These are phyloP conservation scores for Pythium phragmiticola DNA, from an alignment of 352 stramenopile genomes.

Conservation along the genomic window DNA sequence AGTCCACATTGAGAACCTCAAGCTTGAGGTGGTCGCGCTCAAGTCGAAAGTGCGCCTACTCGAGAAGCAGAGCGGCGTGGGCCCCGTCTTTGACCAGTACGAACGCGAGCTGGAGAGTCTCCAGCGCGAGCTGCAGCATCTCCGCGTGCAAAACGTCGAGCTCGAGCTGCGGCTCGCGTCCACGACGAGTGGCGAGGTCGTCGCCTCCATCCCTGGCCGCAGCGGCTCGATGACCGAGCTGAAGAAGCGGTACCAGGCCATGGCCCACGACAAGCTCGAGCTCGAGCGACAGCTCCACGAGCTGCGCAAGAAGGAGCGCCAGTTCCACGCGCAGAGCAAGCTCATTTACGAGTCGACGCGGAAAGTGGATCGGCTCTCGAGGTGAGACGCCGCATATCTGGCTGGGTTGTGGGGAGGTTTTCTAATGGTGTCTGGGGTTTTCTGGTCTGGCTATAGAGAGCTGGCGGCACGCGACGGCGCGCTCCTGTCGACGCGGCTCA, in stretches of 20 bases:
- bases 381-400: slow-evolving; percentile 28
- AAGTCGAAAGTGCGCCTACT: slow-evolving; percentile 67
- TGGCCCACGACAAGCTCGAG: slow-evolving; percentile 57
- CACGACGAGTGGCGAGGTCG: neutral
- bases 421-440: neutral
- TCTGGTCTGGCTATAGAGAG: slow-evolving; percentile 30
- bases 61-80: slow-evolving; percentile 45
- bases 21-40: slow-evolving; percentile 57
- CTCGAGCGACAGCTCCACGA: slow-evolving; percentile 57
- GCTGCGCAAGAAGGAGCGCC: slow-evolving; percentile 58
- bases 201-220: neutral
- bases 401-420: neutral
- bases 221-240: slow-evolving; percentile 37
- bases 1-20: slow-evolving; percentile 78
- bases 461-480: slow-evolving; percentile 56
- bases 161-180: slow-evolving; percentile 46
- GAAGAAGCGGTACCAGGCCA: slow-evolving; percentile 64
- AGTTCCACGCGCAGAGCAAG: slow-evolving; percentile 65
- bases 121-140: slow-evolving; percentile 50
- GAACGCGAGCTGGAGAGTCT: slow-evolving; percentile 59
- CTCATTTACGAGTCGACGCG: slow-evolving; percentile 63
- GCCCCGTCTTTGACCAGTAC: slow-evolving; percentile 72
- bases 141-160: slow-evolving; percentile 59
- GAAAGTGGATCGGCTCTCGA: slow-evolving; percentile 57
- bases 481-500: slow-evolving; percentile 47